These are phyloP conservation scores for Candida hungchunana DNA, from an alignment of 805 yeast genomes.

Conservation along the genomic window DNA sequence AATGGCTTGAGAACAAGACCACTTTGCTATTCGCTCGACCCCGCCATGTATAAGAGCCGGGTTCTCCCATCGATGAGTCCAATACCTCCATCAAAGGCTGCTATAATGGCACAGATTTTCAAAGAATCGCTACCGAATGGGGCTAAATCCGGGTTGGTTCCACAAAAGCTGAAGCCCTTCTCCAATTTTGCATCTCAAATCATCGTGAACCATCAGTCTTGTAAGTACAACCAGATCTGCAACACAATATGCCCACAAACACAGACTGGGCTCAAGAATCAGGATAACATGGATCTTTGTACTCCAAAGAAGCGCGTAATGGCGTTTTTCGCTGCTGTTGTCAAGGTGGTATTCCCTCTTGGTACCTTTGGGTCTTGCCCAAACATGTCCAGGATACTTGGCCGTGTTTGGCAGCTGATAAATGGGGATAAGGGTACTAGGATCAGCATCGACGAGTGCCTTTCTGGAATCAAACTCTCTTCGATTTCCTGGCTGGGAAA, in stretches of 20 bases:
- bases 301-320: conserved; percentile 34
- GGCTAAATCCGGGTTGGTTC: conserved; percentile 22
- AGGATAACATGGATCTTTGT: conserved; percentile 32
- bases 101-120: conserved; percentile 10
- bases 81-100: conserved; percentile 3
- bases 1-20: not conserved
- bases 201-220: conserved; percentile 31
- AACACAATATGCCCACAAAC: conserved; percentile 31
- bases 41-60: conserved; percentile 13
- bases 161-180: conserved; percentile 21
- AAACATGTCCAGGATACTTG: conserved; percentile 42
- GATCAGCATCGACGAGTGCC: conserved; percentile 30
- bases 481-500: conserved; percentile 56
- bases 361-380: conserved; percentile 47
- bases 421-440: conserved; percentile 34
- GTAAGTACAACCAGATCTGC: conserved; percentile 35
- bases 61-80: conserved; percentile 9
- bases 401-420: conserved; percentile 35
- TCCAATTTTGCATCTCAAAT: conserved; percentile 18
- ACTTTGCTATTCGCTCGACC: conserved; percentile 7
- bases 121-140: conserved; percentile 6
- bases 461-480: conserved; percentile 34
- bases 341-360: conserved; percentile 47
- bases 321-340: conserved; percentile 37
- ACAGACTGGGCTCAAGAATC: not conserved